Percentiles rank a stretch among this genome's conserved stretches.
phyloP scores from a whole-genome alignment of 768 basidiomycete species.

The Boletus vinaceobasis region DNA sequence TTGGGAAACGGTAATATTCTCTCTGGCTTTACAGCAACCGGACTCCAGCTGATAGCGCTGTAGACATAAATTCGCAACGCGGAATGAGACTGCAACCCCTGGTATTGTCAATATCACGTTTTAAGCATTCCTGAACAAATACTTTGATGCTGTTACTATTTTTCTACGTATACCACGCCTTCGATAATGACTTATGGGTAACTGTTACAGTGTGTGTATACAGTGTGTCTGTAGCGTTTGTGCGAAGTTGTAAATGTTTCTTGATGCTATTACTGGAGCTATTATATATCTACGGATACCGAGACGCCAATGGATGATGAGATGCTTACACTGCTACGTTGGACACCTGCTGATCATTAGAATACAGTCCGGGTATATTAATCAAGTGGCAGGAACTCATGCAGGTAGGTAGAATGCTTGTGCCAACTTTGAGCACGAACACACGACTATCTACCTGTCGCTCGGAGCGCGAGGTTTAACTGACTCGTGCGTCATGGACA shows the following conservation, averaged over 20 bases:
- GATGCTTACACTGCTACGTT: neutral
- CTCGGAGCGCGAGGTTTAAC: neutral
- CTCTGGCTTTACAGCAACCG: neutral
- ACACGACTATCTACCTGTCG: neutral
- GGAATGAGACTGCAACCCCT: neutral
- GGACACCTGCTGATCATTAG: neutral
- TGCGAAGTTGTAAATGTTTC: constrained; percentile 5
- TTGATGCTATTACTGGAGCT: constrained; percentile 8
- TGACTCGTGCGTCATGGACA: neutral
- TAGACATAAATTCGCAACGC: constrained; percentile 19
- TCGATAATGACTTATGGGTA: constrained; percentile 18
- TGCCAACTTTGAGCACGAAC: neutral
- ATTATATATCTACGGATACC: constrained; percentile 10
- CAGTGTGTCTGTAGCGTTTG: constrained; percentile 12
- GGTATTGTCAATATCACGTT: constrained; percentile 21
- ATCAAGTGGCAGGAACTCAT: neutral
- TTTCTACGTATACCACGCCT: neutral
- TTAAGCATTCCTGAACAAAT: constrained; percentile 8
- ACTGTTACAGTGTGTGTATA: constrained; percentile 8
- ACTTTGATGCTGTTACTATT: neutral
- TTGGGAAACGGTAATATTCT: constrained; percentile 15
- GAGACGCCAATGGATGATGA: neutral
- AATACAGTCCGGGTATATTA: neutral
- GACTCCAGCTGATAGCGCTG: constrained; percentile 4
- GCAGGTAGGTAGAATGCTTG: neutral